A percentile compares a stretch with the other conserved stretches of the same genome.
phyloP scores from a whole-genome alignment of 257 asterid genomes.

The Leonotis leonurus region DNA sequence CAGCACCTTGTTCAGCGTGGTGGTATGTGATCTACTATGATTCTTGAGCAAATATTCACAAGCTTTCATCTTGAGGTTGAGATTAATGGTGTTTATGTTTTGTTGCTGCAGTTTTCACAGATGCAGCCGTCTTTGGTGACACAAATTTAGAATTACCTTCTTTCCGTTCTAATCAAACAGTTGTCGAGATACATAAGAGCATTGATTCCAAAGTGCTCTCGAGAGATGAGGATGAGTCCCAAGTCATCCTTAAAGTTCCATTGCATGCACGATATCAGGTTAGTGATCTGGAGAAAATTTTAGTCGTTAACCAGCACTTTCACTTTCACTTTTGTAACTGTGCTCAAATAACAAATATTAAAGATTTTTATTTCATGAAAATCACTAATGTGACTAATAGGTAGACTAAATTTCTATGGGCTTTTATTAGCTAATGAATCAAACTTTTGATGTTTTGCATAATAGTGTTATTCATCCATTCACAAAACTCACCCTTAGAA shows the following conservation, averaged over 20 bases:
- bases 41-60: neutral
- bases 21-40: conserved; percentile 32
- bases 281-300: conserved; percentile 2
- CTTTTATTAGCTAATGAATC: neutral
- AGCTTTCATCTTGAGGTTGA: neutral
- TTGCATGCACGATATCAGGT: conserved; percentile 86
- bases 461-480: neutral
- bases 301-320: neutral
- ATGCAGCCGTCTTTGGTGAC: conserved; percentile 83
- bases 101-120: conserved; percentile 43
- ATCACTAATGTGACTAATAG: neutral
- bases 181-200: conserved; percentile 65
- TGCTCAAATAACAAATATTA: neutral
- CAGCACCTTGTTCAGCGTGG: conserved; percentile 72
- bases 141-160: conserved; percentile 82
- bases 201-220: conserved; percentile 25
- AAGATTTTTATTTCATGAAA: no score
- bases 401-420: neutral
- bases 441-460: no score
- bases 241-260: conserved; percentile 52
- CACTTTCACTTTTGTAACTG: neutral
- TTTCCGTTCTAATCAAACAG: conserved; percentile 63
- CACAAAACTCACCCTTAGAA: neutral
- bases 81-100: neutral
- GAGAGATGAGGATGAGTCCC: conserved; percentile 24